A percentile compares a stretch with the other conserved stretches of the same genome.
Evolutionary conservation across 2,329 filamentous ascomycete genomes (phyloP).

Genomic region (Alternaria rosae): DNA sequence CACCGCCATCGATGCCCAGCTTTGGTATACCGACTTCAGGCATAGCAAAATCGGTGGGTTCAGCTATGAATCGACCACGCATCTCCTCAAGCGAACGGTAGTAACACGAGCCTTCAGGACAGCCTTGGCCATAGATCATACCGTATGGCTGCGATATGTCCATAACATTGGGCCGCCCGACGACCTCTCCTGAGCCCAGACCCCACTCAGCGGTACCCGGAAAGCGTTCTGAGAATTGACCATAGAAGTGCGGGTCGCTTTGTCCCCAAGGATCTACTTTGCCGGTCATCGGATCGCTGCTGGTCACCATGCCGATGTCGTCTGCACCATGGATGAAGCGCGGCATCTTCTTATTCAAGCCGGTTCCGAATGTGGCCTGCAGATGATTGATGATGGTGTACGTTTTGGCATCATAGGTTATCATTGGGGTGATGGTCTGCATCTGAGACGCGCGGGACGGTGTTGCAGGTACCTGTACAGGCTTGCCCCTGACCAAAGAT

Average conservation of each 20-base stretch:
- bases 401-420: slow-evolving; percentile 86
- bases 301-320: slow-evolving; percentile 78
- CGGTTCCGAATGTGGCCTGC: slow-evolving; percentile 76
- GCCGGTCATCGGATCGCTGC: slow-evolving; percentile 78
- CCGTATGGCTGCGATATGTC: slow-evolving; percentile 88
- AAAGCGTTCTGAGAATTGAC: slow-evolving; percentile 79
- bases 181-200: slow-evolving; percentile 75
- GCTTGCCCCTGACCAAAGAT: slow-evolving; percentile 82
- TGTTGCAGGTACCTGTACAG: slow-evolving; percentile 63
- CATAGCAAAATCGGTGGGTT: slow-evolving; percentile 66
- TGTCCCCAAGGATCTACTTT: slow-evolving; percentile 85
- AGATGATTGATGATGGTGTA: slow-evolving; percentile 80
- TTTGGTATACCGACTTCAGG: slow-evolving; percentile 78
- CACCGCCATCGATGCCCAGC: slow-evolving; percentile 72
- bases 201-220: slow-evolving; percentile 79
- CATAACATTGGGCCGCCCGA: slow-evolving; percentile 84
- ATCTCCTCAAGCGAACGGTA: slow-evolving; percentile 78
- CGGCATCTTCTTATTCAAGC: slow-evolving; percentile 72
- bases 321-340: slow-evolving; percentile 84
- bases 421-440: slow-evolving; percentile 74
- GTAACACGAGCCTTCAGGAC: slow-evolving; percentile 81
- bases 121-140: slow-evolving; percentile 84
- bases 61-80: slow-evolving; percentile 75
- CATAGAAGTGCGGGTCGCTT: slow-evolving; percentile 75
- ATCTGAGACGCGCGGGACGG: slow-evolving; percentile 63